Base-by-base conservation (phyloP, 2,329 filamentous ascomycete species). In the Fusarium begoniae region DNA sequence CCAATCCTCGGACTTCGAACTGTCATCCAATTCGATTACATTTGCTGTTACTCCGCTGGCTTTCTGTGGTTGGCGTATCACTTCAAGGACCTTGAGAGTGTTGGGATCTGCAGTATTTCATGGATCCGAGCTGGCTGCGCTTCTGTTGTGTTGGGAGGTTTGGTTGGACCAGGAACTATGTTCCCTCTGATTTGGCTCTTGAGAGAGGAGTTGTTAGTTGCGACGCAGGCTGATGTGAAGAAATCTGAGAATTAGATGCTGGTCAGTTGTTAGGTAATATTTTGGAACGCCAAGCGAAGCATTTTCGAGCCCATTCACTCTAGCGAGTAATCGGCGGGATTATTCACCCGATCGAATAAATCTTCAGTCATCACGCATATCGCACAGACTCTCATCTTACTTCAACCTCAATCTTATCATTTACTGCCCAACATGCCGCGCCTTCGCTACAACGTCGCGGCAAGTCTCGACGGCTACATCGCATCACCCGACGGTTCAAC, bases 401-500 rank as follows among this genome's bases (percentile, higher is more conserved):
- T 45, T 26, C 7, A 15, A 2, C 12, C 20, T 45, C 15, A 24
- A 32, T 14, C 15, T 45, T 30, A 20, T 35, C n/a, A n/a, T 17
- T 51, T 5, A 3, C 20, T 18, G 7, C 28, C 15, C 4, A n/a
- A 26, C 30, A 78, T 79, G 67, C 63, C 72, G 8, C 71, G 63
- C 8, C 51, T 82, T 22, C 78, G 80, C 5, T 83, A 83, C 66
- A 81, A 82, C 66, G 73, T 80, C 6, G 81, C 82, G 26, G 76
- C 75, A 5, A 81, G 79, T 17, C 76, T 83, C 5, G 81, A 83
- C 60, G 82, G 81, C 51, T 82, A 75, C 69, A 82, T 83, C 37
- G 80, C 80, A 41, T 79, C 80, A 0, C 67, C 55, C 0, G 76
- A 82, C n/a, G 74, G 73, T 6, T 79, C 79, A 11, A 74, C 78